A percentile compares a stretch with the other conserved stretches of the same genome.
Evolutionary conservation across 768 basidiomycete species (phyloP).

Genomic region (Serpula lacrymans): DNA sequence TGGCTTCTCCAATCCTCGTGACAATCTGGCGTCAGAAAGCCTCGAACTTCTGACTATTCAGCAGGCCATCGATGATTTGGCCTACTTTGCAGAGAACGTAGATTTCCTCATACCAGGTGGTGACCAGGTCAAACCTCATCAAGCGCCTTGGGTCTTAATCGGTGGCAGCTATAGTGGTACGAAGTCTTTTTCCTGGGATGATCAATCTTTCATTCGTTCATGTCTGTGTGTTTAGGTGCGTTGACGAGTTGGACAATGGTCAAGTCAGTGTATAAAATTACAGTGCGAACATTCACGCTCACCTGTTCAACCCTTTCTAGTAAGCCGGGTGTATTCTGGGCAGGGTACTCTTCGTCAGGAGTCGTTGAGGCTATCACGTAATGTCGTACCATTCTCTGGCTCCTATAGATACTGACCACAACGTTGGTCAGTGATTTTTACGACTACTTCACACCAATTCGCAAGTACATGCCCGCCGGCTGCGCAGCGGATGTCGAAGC

Average conservation of each 20-base stretch:
- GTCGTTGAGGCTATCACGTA: constrained; percentile 37
- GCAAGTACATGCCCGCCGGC: constrained; percentile 33
- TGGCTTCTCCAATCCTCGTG: constrained; percentile 17
- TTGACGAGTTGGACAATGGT: constrained; percentile 33
- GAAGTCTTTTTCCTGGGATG: not conserved
- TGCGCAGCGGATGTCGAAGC: constrained; percentile 37
- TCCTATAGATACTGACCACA: not conserved
- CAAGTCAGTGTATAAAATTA: constrained; percentile 20
- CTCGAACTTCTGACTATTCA: constrained; percentile 15
- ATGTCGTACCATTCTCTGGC: not conserved
- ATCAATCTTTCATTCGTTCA: too few relatives aligned
- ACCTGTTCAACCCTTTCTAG: constrained; percentile 14
- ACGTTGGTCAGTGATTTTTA: constrained; percentile 37
- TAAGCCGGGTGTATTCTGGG: constrained; percentile 31
- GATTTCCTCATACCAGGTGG: constrained; percentile 35
- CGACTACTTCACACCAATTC: constrained; percentile 38
- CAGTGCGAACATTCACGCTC: not conserved
- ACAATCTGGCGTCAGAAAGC: constrained; percentile 12
- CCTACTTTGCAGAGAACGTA: constrained; percentile 25
- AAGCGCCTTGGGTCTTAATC: constrained; percentile 31
- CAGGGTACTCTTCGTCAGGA: constrained; percentile 36
- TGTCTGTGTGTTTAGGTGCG: constrained; percentile 21
- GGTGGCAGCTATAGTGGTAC: not conserved
- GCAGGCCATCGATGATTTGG: constrained; percentile 17
- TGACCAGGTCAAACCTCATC: constrained; percentile 25